A percentile compares a stretch with the other conserved stretches of the same genome.
These are phyloP conservation scores for Pseudogymnoascus sp. DNA, from an alignment of 2,329 filamentous ascomycete species.

Conservation along the genomic window DNA sequence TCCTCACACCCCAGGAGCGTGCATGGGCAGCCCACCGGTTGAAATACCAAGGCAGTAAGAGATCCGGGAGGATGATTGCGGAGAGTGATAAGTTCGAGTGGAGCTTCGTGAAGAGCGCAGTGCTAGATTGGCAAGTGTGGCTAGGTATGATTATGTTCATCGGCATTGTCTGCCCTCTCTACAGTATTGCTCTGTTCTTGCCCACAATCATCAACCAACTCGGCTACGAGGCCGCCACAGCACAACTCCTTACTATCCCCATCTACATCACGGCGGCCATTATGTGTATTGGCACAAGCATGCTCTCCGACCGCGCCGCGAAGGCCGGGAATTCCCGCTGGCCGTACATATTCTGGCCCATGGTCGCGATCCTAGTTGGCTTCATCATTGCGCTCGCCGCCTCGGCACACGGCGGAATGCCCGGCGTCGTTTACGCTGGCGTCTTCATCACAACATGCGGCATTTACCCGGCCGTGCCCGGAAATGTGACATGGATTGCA, in stretches of 20 bases:
- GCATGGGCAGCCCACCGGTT: conserved; percentile 23
- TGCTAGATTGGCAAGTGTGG: conserved; percentile 41
- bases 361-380: conserved; percentile 48
- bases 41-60: conserved; percentile 18
- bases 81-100: conserved; percentile 27
- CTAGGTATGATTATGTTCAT: conserved; percentile 45
- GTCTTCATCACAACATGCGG: conserved; percentile 39
- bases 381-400: conserved; percentile 44
- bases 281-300: conserved; percentile 46
- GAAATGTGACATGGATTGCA: conserved; percentile 46
- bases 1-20: conserved; percentile 34
- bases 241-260: conserved; percentile 42
- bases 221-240: conserved; percentile 45
- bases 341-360: conserved; percentile 49
- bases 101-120: conserved; percentile 33
- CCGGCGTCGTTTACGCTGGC: conserved; percentile 38
- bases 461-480: conserved; percentile 39
- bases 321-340: conserved; percentile 34
- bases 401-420: conserved; percentile 26
- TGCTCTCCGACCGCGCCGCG: conserved; percentile 46
- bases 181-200: conserved; percentile 37
- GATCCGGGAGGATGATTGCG: conserved; percentile 19
- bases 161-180: conserved; percentile 47
- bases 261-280: conserved; percentile 59
- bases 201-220: conserved; percentile 41